phyloP scores from a whole-genome alignment of 345 rosid species.

The Barbarea vulgaris region DNA sequence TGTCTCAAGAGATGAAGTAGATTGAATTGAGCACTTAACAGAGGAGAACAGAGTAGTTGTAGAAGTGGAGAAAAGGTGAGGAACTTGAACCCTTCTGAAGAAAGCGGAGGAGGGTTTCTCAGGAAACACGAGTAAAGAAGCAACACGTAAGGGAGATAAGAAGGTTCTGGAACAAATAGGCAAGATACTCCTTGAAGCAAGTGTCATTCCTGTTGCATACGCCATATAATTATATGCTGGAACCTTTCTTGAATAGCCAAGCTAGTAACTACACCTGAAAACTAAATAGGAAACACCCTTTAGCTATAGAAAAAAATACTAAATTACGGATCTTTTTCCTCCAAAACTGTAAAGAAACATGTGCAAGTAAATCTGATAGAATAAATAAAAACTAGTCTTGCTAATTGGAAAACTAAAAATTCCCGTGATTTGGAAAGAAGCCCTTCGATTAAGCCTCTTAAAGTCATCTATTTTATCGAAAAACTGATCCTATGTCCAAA shows the following conservation, averaged over 20 bases:
- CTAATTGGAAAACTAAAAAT: background rate
- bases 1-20: slow-evolving; percentile 43
- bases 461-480: background rate
- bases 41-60: slow-evolving; percentile 43
- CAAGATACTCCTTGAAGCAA: slow-evolving; percentile 46
- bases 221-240: slow-evolving; percentile 34
- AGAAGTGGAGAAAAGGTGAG: slow-evolving; percentile 28
- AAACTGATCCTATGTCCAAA: background rate
- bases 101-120: slow-evolving; percentile 28
- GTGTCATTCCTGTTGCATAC: slow-evolving; percentile 39
- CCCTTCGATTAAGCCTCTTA: background rate
- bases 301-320: slow-evolving; percentile 5
- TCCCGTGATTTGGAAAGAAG: background rate
- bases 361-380: slow-evolving; percentile 10
- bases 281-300: slow-evolving; percentile 2
- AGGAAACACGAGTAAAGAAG: slow-evolving; percentile 31
- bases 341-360: slow-evolving; percentile 22
- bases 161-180: slow-evolving; percentile 43
- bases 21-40: slow-evolving; percentile 40
- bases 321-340: background rate
- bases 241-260: slow-evolving; percentile 18
- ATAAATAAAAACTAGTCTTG: background rate
- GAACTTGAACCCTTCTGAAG: slow-evolving; percentile 27
- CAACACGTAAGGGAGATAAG: slow-evolving; percentile 38
- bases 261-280: slow-evolving; percentile 12